A percentile compares a stretch with the other conserved stretches of the same genome.
Evolutionary conservation across 2,329 filamentous ascomycete species (phyloP).

Genomic region (Curvularia sp.): DNA sequence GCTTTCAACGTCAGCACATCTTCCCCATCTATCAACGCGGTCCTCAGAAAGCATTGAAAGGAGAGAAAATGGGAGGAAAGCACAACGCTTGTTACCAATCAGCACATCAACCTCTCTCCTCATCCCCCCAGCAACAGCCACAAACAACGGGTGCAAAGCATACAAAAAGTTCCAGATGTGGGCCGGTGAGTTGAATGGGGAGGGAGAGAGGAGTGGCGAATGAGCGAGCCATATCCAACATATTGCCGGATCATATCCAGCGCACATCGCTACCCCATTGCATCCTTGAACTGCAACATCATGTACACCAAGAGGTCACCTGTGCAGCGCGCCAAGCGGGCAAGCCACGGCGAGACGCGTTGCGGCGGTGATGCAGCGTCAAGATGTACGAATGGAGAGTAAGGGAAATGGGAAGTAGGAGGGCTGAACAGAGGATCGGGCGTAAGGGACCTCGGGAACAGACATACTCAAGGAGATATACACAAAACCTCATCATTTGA

Average conservation of each 20-base stretch:
- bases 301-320: slow-evolving; percentile 21
- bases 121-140: slow-evolving; percentile 45
- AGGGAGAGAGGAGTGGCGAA: slow-evolving; percentile 42
- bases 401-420: slow-evolving; percentile 45
- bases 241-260: slow-evolving; percentile 52
- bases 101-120: slow-evolving; percentile 41
- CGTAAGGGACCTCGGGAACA: slow-evolving; percentile 54
- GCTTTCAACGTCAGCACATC: slow-evolving; percentile 41
- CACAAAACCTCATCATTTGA: slow-evolving; percentile 39
- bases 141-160: slow-evolving; percentile 46
- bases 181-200: slow-evolving; percentile 43
- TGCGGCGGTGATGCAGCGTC: slow-evolving; percentile 33
- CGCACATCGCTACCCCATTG: slow-evolving; percentile 36
- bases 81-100: slow-evolving; percentile 54
- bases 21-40: slow-evolving; percentile 17
- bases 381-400: slow-evolving; percentile 26
- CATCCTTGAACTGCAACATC: slow-evolving; percentile 33
- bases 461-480: slow-evolving; percentile 52
- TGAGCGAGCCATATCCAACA: slow-evolving; percentile 54
- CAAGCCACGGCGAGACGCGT: slow-evolving; percentile 50
- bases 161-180: slow-evolving; percentile 33
- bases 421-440: slow-evolving; percentile 52
- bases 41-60: slow-evolving; percentile 29
- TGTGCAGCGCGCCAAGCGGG: slow-evolving; percentile 38
- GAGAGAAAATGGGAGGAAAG: slow-evolving; percentile 43